A percentile compares a stretch with the other conserved stretches of the same genome.
Conservation (phyloP, 2,329 filamentous ascomycete genomes). For the Neopestalotiopsis sp. region DNA sequence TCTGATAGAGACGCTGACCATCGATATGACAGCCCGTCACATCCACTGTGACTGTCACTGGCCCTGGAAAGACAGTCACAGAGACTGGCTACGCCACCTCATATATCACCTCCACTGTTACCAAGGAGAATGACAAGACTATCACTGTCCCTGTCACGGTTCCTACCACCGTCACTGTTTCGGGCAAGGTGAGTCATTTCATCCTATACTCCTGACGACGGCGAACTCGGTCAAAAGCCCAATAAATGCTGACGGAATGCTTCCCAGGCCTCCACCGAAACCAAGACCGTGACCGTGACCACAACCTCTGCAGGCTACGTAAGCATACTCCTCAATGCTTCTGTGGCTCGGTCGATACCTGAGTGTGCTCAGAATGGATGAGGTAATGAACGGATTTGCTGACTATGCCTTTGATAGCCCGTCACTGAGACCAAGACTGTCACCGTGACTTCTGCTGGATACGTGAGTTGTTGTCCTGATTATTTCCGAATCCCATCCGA, state of each 20-base stretch:
- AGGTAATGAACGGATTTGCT: too few species aligned
- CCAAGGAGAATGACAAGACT: not conserved
- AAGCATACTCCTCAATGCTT: not conserved
- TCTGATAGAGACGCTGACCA: not conserved
- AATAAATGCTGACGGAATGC: not conserved
- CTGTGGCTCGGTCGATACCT: too few species aligned
- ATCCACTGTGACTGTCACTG: not conserved
- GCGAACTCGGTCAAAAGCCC: not conserved
- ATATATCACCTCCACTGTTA: not conserved
- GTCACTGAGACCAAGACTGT: not conserved
- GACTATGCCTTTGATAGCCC: too few species aligned
- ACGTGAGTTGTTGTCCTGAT: too few species aligned
- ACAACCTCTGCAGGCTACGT: not conserved
- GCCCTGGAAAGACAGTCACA: slow-evolving; percentile 10
- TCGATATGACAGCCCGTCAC: not conserved
- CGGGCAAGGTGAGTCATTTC: not conserved
- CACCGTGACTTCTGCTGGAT: too few species aligned
- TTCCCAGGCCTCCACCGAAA: not conserved
- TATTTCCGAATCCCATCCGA: too few species aligned
- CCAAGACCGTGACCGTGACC: not conserved
- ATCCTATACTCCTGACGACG: too few species aligned
- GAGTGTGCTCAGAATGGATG: too few species aligned
- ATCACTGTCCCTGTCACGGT: not conserved
- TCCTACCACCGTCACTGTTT: not conserved
- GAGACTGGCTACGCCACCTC: not conserved